Conservation (phyloP, 768 basidiomycete genomes). For the Naganishia antarctica region DNA sequence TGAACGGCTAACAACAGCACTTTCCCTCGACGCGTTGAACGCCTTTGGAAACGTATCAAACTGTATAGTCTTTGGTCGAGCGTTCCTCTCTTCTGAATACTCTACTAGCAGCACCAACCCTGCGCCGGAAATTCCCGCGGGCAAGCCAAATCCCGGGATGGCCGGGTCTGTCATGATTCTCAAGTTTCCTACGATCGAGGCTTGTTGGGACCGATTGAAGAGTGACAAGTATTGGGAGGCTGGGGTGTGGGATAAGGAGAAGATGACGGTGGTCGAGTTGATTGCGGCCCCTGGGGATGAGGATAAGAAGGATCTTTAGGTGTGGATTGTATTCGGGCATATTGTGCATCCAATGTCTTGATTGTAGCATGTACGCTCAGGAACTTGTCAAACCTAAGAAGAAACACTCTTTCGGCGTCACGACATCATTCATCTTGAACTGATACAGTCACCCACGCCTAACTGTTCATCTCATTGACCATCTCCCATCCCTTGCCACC, state of each 20-base stretch:
- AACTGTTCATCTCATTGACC: conserved; percentile 89
- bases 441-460: conserved; percentile 34
- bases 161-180: conserved; percentile 34
- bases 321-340: background rate
- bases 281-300: conserved; percentile 23
- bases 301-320: conserved; percentile 1
- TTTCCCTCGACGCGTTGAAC: background rate
- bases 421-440: too few relatives aligned
- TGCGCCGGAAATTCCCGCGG: background rate
- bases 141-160: conserved; percentile 29
- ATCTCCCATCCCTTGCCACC: conserved; percentile 80
- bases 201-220: conserved; percentile 36
- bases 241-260: conserved; percentile 46
- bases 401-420: background rate
- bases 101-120: conserved; percentile 22
- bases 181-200: conserved; percentile 36
- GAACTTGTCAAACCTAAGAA: too few relatives aligned
- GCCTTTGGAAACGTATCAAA: background rate
- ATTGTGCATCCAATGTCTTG: too few relatives aligned
- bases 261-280: conserved; percentile 40
- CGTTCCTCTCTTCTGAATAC: conserved; percentile 27
- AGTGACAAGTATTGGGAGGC: conserved; percentile 43
- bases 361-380: too few relatives aligned
- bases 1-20: background rate
- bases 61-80: conserved; percentile 36